Conservation (phyloP, 2,329 filamentous ascomycete species). For the Akanthomyces lecanii region DNA sequence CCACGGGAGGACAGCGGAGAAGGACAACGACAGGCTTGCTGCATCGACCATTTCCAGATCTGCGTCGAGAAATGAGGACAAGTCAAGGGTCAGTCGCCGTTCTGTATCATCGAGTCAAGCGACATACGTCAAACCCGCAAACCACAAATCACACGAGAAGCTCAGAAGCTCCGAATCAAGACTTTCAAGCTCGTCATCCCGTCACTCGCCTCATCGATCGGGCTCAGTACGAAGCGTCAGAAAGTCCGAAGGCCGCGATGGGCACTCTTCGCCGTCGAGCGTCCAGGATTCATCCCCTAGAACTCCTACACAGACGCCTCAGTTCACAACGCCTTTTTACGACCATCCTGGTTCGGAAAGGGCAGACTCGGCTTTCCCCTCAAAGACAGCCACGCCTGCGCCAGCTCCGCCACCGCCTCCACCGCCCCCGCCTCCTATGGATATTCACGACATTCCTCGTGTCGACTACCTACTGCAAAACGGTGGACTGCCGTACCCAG, state of each 20-base stretch:
- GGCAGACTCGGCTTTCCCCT: constrained; percentile 26
- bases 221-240: constrained; percentile 34
- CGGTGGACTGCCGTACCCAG: constrained; percentile 68
- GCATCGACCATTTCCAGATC: constrained; percentile 42
- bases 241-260: constrained; percentile 38
- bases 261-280: constrained; percentile 44
- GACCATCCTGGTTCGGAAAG: constrained; percentile 39
- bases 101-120: constrained; percentile 58
- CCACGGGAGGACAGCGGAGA: constrained; percentile 18
- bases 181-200: constrained; percentile 33
- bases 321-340: constrained; percentile 45
- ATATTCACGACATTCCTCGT: constrained; percentile 66
- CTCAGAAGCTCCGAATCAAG: constrained; percentile 31
- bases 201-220: constrained; percentile 33
- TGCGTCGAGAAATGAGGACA: constrained; percentile 44
- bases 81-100: constrained; percentile 49
- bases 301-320: constrained; percentile 54
- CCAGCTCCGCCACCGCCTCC: constrained; percentile 41
- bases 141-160: constrained; percentile 34
- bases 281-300: constrained; percentile 55
- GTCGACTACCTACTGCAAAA: constrained; percentile 92
- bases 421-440: constrained; percentile 64
- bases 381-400: constrained; percentile 38
- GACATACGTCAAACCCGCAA: constrained; percentile 43
- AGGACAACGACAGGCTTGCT: constrained; percentile 35